Conservation (phyloP, 352 stramenopile genomes). For the Phytophthora sansomeana region DNA sequence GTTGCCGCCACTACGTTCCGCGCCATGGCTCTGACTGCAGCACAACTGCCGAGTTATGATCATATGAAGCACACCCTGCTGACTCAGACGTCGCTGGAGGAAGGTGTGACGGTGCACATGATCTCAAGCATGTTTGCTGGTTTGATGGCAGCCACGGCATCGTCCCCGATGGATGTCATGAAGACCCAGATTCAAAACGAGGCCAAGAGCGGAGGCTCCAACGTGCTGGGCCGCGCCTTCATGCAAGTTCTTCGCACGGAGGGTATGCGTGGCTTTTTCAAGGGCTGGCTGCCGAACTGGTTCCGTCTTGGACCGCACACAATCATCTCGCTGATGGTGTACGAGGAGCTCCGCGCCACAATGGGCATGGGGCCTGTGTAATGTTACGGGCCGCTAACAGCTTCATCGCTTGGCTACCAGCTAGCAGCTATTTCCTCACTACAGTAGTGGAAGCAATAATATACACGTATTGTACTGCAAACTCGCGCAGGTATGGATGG, state of each 20-base stretch:
- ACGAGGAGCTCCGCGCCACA: slow-evolving; percentile 61
- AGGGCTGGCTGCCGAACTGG: slow-evolving; percentile 74
- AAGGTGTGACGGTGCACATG: slow-evolving; percentile 65
- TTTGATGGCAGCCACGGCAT: slow-evolving; percentile 65
- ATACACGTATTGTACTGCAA: slow-evolving; percentile 6
- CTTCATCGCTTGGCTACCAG: no score
- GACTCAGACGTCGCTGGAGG: slow-evolving; percentile 48
- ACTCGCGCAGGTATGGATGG: background rate
- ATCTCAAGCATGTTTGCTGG: slow-evolving; percentile 75
- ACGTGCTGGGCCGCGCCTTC: slow-evolving; percentile 54
- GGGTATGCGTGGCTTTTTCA: slow-evolving; percentile 70
- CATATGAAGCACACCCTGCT: slow-evolving; percentile 72
- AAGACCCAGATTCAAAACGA: slow-evolving; percentile 89
- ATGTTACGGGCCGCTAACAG: background rate
- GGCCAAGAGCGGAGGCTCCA: slow-evolving; percentile 48
- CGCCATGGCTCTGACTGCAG: slow-evolving; percentile 72
- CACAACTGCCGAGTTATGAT: slow-evolving; percentile 80
- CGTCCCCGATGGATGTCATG: slow-evolving; percentile 77
- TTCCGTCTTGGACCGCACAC: slow-evolving; percentile 71
- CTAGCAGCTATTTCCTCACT: slow-evolving; percentile 11
- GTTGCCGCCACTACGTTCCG: slow-evolving; percentile 67
- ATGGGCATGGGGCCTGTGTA: slow-evolving; percentile 60
- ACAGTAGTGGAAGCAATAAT: background rate
- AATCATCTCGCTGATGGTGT: slow-evolving; percentile 77
- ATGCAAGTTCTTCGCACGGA: slow-evolving; percentile 58